phyloP scores from a whole-genome alignment of 2,329 filamentous ascomycete species.

The Pyrenophora teres region DNA sequence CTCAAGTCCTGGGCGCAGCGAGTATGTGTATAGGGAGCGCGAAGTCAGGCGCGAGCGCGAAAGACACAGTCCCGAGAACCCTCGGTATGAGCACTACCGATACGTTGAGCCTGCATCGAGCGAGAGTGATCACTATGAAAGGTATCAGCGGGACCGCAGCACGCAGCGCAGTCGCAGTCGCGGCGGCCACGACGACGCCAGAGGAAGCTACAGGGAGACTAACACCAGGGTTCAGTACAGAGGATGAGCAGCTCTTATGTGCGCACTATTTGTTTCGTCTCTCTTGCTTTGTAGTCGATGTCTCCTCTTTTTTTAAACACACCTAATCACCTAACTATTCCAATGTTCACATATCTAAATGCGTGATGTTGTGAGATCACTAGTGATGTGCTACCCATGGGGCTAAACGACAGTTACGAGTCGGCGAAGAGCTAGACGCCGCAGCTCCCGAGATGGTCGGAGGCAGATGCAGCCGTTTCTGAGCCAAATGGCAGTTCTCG shows the following conservation, averaged over 20 bases:
- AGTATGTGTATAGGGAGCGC: conserved; percentile 52
- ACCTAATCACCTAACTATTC: not conserved
- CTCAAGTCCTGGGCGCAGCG: conserved; percentile 39
- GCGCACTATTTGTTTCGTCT: not conserved
- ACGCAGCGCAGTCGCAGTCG: conserved; percentile 38
- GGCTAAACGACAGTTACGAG: conserved; percentile 1
- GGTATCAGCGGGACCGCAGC: conserved; percentile 31
- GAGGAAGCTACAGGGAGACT: conserved; percentile 38
- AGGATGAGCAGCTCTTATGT: conserved; percentile 11
- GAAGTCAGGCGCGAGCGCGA: conserved; percentile 52
- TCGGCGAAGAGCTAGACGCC: conserved; percentile 3
- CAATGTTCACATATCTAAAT: not conserved
- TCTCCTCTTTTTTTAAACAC: not conserved
- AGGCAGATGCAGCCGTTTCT: conserved; percentile 5
- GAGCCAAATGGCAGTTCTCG: conserved; percentile 13
- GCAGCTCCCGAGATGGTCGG: conserved; percentile 3
- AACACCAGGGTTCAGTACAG: conserved; percentile 40
- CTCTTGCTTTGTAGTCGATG: not conserved
- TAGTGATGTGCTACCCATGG: not conserved
- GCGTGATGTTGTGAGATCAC: conserved; percentile 10
- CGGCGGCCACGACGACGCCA: conserved; percentile 34
- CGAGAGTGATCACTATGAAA: conserved; percentile 36
- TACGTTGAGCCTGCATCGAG: conserved; percentile 51
- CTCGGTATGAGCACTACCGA: conserved; percentile 53
- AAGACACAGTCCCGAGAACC: conserved; percentile 41